These are phyloP conservation scores for Cucurbita pepo DNA, from an alignment of 306 rosid species.

Conservation along the genomic window DNA sequence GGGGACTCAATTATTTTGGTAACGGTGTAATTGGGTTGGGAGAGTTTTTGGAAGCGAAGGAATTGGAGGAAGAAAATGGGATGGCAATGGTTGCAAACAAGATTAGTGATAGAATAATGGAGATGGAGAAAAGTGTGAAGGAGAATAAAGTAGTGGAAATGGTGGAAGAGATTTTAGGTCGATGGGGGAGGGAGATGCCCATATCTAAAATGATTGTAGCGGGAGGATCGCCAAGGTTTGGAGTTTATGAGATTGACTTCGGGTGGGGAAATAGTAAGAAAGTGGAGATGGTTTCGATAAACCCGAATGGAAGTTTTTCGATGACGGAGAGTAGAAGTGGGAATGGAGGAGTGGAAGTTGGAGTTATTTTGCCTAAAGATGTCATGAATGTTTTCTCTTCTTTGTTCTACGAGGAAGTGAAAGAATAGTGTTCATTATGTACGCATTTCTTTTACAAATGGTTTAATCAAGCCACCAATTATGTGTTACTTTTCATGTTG, in stretches of 20 bases:
- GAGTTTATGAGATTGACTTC: slow-evolving; percentile 22
- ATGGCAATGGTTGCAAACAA: not conserved
- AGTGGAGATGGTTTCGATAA: slow-evolving; percentile 17
- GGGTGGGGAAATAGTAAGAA: slow-evolving; percentile 35
- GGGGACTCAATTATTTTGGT: slow-evolving; percentile 22
- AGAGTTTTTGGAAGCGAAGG: not conserved
- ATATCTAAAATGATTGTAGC: not conserved
- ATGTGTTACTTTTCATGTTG: no score
- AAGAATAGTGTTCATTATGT: no score
- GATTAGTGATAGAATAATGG: not conserved
- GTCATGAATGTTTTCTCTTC: slow-evolving; percentile 5
- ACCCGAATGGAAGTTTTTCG: not conserved
- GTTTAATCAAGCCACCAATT: no score
- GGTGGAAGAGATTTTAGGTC: not conserved
- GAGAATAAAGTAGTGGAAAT: not conserved
- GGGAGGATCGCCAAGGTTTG: slow-evolving; percentile 34
- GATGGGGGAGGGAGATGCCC: no score
- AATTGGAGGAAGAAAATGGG: slow-evolving; percentile 1
- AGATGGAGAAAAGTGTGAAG: not conserved
- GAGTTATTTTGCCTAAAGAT: not conserved
- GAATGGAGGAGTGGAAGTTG: slow-evolving; percentile 13
- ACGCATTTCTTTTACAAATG: no score
- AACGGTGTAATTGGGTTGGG: slow-evolving; percentile 3
- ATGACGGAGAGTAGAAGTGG: slow-evolving; percentile 13
- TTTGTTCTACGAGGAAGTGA: not conserved